Base-by-base conservation (phyloP, 495 filamentous ascomycete genomes). In the Podospora conica region DNA sequence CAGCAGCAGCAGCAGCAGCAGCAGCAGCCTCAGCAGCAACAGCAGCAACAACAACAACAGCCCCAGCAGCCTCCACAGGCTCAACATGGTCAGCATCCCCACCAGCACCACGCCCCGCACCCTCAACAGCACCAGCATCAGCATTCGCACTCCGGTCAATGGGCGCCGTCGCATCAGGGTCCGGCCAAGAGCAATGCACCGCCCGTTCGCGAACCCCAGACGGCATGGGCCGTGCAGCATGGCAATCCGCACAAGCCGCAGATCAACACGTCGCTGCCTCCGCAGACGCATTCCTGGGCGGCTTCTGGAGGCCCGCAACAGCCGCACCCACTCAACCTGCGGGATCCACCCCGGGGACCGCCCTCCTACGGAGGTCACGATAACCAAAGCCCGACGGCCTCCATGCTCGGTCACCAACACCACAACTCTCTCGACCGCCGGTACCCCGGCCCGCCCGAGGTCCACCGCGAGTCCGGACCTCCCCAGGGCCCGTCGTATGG, bases 141-240 rank as follows among this genome's bases (percentile, higher is more conserved):
- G n/a, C 74, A 71, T 27, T 71, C 68, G 1, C 75, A 68, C 2
- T 73, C 72, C 12, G 69, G 72, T 12, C 68, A 61, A 29, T 71
- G 78, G 77, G 66, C 74, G 61, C 65, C 74, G 7, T 71, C 78
- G 1, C 79, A 80, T 53, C 75, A 76, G 58, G 70, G 73, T 12
- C 75, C 76, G 4, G 74, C 80, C 9, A 80, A 80, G 66, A 56
- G 75, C 9, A 70, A 71, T 22, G 78, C 81, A 65, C 72, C 75
- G 3, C 74, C 73, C 21, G 66, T 70, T 23, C 76, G 9, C 63
- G 74, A 8, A n/a, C 33, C 33, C 15, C 75, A 76, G 33, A 75
- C 80, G 3, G 75, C 79, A 12, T 83, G 81, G 81, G 80, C 69
- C 8, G 73, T 74, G 9, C 79, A 82, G 58, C 78, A 81, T 54